Evolutionary conservation across 83 land plant genomes (phyloP).

Genomic region (Diphasiastrum complanatum): DNA sequence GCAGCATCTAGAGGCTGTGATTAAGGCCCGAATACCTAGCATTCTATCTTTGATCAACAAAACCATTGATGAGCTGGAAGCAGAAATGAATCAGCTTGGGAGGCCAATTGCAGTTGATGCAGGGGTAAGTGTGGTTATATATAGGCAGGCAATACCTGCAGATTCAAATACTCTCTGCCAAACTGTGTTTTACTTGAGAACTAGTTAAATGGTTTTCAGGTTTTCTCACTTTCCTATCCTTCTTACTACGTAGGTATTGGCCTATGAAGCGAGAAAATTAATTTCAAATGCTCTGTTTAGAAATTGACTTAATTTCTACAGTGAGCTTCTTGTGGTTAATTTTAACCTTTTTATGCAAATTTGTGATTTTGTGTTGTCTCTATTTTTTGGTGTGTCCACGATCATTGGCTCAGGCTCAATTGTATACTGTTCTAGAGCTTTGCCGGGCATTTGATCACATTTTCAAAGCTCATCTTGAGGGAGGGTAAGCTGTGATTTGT

Average conservation of each 20-base stretch:
- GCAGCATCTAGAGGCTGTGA: conserved; percentile 62
- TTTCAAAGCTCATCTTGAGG: conserved; percentile 81
- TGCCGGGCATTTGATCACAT: conserved; percentile 78
- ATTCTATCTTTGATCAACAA: conserved; percentile 55
- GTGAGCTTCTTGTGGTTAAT: neutral
- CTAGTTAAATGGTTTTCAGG: too few relatives aligned
- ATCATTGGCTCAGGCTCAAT: conserved; percentile 39
- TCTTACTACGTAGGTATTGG: too few relatives aligned
- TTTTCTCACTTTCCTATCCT: too few relatives aligned
- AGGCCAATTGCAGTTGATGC: conserved; percentile 61
- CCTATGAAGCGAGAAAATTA: too few relatives aligned
- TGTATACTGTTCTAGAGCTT: conserved; percentile 73
- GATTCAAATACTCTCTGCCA: too few relatives aligned
- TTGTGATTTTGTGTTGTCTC: neutral
- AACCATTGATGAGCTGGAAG: conserved; percentile 61
- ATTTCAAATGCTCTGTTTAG: too few relatives aligned
- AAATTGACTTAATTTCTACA: neutral
- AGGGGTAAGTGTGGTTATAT: conserved; percentile 39
- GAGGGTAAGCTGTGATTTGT: conserved; percentile 52
- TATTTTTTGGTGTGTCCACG: neutral
- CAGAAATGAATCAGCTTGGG: conserved; percentile 65
- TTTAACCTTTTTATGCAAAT: neutral
- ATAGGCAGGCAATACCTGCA: neutral
- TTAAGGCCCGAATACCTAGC: conserved; percentile 58
- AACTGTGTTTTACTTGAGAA: too few relatives aligned